Conservation (phyloP, 139 green algal species). For the Micractinium sp. region DNA sequence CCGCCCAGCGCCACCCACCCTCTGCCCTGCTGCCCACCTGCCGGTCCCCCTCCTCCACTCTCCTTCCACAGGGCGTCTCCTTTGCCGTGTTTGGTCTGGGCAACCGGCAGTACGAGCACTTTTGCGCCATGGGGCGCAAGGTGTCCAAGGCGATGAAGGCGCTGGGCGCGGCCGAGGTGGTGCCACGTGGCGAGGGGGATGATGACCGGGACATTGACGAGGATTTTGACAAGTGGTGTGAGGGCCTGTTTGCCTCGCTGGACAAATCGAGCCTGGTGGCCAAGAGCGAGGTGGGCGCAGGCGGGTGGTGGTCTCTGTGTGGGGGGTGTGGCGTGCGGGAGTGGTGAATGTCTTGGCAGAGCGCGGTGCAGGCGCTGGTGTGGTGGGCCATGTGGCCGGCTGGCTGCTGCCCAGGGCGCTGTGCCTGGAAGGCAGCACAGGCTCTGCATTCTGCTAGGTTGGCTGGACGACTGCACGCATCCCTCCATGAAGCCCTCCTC, state of each 20-base stretch:
- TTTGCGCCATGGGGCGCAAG: constrained; percentile 86
- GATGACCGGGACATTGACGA: constrained; percentile 94
- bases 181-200: constrained; percentile 83
- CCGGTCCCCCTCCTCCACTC: neutral
- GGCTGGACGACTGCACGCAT: neutral
- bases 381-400: neutral
- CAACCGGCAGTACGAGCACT: constrained; percentile 99
- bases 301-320: neutral
- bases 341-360: neutral
- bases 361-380: neutral
- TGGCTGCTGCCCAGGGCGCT: neutral
- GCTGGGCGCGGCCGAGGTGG: constrained; percentile 74
- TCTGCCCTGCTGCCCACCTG: neutral
- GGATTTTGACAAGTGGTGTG: constrained; percentile 93
- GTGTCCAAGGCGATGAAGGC: constrained; percentile 73
- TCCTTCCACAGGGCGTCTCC: constrained; percentile 56
- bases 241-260: constrained; percentile 69
- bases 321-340: too few species aligned
- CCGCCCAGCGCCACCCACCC: neutral
- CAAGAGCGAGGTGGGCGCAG: neutral
- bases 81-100: constrained; percentile 96
- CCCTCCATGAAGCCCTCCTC: too few species aligned
- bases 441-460: neutral
- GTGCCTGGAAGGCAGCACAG: too few species aligned
- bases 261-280: constrained; percentile 34